Base-by-base conservation (phyloP, 192 early-diverging fungal species). In the Backusella westeae region DNA sequence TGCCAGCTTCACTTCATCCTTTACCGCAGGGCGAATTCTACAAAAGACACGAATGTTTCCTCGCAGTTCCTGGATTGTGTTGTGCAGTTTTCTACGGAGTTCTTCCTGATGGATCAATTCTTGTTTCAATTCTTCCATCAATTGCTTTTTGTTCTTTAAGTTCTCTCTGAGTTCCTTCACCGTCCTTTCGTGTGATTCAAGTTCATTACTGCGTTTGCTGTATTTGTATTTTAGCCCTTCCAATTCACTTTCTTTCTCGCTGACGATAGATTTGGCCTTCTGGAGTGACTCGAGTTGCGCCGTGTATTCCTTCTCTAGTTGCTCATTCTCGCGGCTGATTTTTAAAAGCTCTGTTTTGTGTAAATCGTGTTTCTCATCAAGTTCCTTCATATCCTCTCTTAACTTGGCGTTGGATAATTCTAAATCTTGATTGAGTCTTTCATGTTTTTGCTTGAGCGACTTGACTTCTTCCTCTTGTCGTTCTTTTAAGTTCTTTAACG, bases 41-140 rank as follows among this genome's bases (percentile, higher is more conserved):
- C 97, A 98, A 83, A 99, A 98, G 32, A 98, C 98, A 29, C 98
- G 89, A 56, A 99, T 98, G 78, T 99, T 99, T 38, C 98, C 98
- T 74, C 95, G 96, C 65, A 98, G 88, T 80, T 99, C 98, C 75
- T 94, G 95, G 39, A 96, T 92, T 0, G 92, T 92, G 79, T 98
- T 99, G 84, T 98, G 96, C 36, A 99, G 81, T 72, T 86, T 83
- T 46, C 96, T 86, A n/a, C 96, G 90, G 26, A 90, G 81, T 5
- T 86, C 89, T 79, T 99, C 97, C 69, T 94, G 91, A 21, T 87
- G 86, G 70, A 91, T 77, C n/a, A 94, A 19, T n/a, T 73, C 46
- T 9, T 34, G 15, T 14, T 80, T 72, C 1, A 83, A 46, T 36
- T 79, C 79, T 26, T 26, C 34, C 1, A 29, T 19, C 4, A 35